Percentiles rank a stretch among this genome's conserved stretches.
phyloP scores from a whole-genome alignment of 257 asterid genomes.

The Fraxinus excelsior region DNA sequence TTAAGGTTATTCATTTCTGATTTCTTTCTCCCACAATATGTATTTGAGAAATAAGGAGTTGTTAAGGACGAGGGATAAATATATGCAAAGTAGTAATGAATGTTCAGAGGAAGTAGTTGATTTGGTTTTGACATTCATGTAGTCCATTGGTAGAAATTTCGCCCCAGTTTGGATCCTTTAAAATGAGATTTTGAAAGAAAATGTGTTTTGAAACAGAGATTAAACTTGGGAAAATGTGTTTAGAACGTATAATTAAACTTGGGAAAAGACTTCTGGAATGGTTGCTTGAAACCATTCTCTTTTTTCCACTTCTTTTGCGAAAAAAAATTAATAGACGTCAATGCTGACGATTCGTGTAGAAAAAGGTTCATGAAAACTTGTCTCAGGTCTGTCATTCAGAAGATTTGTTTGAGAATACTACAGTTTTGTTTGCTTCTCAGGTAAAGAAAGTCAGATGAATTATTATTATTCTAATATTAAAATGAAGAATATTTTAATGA shows the following conservation, averaged over 20 bases:
- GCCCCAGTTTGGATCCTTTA: too few species aligned
- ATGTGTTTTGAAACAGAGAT: too few species aligned
- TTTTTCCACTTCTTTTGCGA: neutral
- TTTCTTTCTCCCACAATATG: neutral
- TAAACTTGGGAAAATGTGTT: too few species aligned
- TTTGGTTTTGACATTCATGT: neutral
- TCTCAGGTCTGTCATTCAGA: too few species aligned
- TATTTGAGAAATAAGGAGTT: conserved; percentile 4
- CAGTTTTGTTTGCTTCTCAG: too few species aligned
- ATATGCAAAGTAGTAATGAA: neutral
- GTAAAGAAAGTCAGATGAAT: neutral
- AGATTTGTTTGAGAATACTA: neutral
- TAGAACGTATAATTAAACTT: too few species aligned
- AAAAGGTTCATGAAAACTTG: neutral
- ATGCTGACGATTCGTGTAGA: neutral
- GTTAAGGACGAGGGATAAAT: neutral
- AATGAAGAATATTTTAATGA: neutral
- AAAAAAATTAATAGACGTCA: neutral
- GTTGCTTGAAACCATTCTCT: too few species aligned
- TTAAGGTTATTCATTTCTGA: conserved; percentile 18
- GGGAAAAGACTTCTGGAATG: too few species aligned
- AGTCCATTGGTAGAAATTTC: too few species aligned
- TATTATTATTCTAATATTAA: too few species aligned
- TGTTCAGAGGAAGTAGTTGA: neutral
- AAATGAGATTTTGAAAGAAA: too few species aligned